Evolutionary conservation across 2,329 filamentous ascomycete genomes (phyloP), one percentile per base, ranked within the genome.

Genomic region (Metarhizium anisopliae): DNA sequence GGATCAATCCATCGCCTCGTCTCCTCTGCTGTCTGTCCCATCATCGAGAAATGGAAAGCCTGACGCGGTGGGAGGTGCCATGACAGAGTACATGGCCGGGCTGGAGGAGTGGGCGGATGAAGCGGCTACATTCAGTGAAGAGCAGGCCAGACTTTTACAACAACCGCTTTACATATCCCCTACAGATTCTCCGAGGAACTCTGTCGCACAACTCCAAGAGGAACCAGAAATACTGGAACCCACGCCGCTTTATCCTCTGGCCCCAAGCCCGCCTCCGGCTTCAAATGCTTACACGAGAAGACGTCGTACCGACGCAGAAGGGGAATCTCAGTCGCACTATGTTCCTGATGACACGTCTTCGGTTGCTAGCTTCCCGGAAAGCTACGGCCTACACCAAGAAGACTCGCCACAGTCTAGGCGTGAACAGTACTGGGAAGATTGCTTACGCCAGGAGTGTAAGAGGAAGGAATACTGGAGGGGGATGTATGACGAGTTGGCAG

Each of bases 111-210:
- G 43, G 11, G 10, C 35, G n/a, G 38, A 29, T 35, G 42, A 35
- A 14, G 36, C 20, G n/a, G 47, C 38, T 38, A 47, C 53, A 5
- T 55, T 51, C 18, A 43, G 32, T 38, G 54, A 55, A 51, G 49
- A 43, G 6, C 54, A 51, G 36, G 54, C 49, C 30, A 29, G 25
- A 29, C 30, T 55, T 18, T 29, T 51, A 13, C 54, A 40, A 20
- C 40, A 38, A 29, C 38, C 49, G 1, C 20, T 3, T 1, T 49
- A 30, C 45, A 13, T 8, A 4, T 30, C 20, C 2, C 45, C 45
- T 49, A 14, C 13, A 1, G 45, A 6, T 16, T 29, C 14, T 16
- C 6, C 18, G 3, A 30, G 4, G 10, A 14, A 10, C 18, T 49
- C 10, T 30, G 25, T 30, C 5, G 20, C 20, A 14, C 20, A 49